These are phyloP conservation scores for Boletus reticuloceps DNA, from an alignment of 768 basidiomycete genomes.

Conservation along the genomic window DNA sequence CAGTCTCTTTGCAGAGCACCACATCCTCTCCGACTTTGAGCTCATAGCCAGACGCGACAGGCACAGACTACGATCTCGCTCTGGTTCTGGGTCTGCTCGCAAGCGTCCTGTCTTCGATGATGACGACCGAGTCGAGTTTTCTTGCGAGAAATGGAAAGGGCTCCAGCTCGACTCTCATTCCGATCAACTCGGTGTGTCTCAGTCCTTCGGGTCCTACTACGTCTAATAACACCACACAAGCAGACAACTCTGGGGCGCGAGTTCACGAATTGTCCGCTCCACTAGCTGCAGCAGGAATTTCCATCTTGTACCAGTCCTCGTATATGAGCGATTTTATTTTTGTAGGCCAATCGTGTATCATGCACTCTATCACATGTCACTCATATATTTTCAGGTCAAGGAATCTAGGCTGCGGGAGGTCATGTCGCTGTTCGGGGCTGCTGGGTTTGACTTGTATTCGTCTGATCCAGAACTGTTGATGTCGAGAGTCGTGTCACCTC, in stretches of 20 bases:
- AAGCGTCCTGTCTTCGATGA: conserved; percentile 26
- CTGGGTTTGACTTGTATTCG: conserved; percentile 66
- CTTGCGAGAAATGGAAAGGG: conserved; percentile 73
- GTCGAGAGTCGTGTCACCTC: conserved; percentile 28
- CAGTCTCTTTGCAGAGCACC: conserved; percentile 65
- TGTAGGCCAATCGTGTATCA: conserved; percentile 40
- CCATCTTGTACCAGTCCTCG: conserved; percentile 79
- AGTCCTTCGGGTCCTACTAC: neutral
- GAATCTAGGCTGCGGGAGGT: conserved; percentile 61
- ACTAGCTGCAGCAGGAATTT: conserved; percentile 72
- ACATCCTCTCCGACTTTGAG: conserved; percentile 57
- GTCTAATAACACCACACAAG: conserved; percentile 3
- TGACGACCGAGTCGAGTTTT: conserved; percentile 60
- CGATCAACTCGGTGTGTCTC: conserved; percentile 56
- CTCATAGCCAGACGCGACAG: conserved; percentile 57
- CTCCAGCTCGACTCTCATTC: conserved; percentile 81
- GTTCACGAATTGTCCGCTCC: conserved; percentile 76
- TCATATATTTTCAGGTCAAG: conserved; percentile 50
- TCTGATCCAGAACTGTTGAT: conserved; percentile 40
- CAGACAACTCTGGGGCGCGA: conserved; percentile 69
- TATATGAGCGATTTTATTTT: conserved; percentile 84
- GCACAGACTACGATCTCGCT: conserved; percentile 41
- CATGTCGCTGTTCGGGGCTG: conserved; percentile 53
- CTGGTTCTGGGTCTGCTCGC: conserved; percentile 35
- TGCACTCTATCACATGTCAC: neutral